A percentile compares a stretch with the other conserved stretches of the same genome.
These are phyloP conservation scores for Cystobasidium sp. DNA, from an alignment of 1,284 basidiomycete species.

Conservation along the genomic window DNA sequence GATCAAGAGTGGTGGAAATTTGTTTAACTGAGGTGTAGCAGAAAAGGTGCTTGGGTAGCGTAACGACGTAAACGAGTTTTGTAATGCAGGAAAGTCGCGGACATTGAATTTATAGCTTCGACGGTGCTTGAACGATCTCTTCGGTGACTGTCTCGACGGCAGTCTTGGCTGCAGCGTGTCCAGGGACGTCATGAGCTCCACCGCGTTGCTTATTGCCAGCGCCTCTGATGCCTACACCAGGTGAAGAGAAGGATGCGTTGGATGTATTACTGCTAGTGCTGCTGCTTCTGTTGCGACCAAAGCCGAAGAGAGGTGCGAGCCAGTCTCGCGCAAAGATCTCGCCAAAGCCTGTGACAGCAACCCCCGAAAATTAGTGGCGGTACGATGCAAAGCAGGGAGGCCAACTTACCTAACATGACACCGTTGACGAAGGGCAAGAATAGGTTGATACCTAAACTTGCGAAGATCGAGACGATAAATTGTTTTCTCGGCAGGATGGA, in stretches of 20 bases:
- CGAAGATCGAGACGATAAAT: slow-evolving; percentile 72
- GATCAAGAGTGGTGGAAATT: too few species aligned
- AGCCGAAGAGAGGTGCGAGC: slow-evolving; percentile 67
- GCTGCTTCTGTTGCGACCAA: slow-evolving; percentile 30
- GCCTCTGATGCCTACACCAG: slow-evolving; percentile 48
- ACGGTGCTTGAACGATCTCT: slow-evolving; percentile 20
- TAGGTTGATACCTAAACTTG: slow-evolving; percentile 87
- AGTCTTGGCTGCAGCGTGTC: slow-evolving; percentile 49
- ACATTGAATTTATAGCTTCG: neutral
- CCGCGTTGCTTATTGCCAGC: slow-evolving; percentile 41
- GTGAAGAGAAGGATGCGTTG: slow-evolving; percentile 41
- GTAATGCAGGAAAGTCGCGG: neutral
- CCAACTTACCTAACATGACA: slow-evolving; percentile 75
- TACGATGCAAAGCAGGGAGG: neutral
- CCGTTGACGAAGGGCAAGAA: slow-evolving; percentile 94
- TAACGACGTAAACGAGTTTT: neutral
- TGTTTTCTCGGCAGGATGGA: slow-evolving; percentile 65
- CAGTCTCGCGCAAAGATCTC: slow-evolving; percentile 94
- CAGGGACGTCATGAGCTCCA: slow-evolving; percentile 46
- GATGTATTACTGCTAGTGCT: slow-evolving; percentile 7
- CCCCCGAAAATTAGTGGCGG: neutral
- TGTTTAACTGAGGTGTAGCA: neutral
- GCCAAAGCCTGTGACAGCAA: slow-evolving; percentile 68
- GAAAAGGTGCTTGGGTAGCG: neutral
- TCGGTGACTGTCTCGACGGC: slow-evolving; percentile 47